Evolutionary conservation across 2,329 filamentous ascomycete species (phyloP).

Genomic region (Drechslerella dactyloides): DNA sequence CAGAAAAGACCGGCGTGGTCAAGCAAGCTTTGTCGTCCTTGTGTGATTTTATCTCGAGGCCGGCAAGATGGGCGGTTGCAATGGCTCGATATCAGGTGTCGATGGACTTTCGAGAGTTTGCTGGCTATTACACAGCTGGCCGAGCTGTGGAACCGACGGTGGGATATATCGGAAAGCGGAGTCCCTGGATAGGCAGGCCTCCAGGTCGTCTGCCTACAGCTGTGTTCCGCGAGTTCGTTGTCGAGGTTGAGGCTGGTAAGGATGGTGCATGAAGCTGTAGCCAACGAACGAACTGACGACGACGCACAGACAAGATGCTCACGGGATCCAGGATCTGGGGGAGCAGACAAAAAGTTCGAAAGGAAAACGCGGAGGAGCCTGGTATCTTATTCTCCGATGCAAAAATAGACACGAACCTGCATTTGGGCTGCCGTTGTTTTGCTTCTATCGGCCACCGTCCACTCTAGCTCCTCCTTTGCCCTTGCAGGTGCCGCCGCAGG

Average conservation of each 20-base stretch:
- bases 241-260: slow-evolving; percentile 4
- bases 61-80: neutral
- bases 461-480: slow-evolving; percentile 19
- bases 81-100: neutral
- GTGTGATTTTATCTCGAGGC: neutral
- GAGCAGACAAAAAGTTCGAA: slow-evolving; percentile 15
- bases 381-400: slow-evolving; percentile 45
- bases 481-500: slow-evolving; percentile 17
- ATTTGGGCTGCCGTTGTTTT: slow-evolving; percentile 37
- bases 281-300: slow-evolving; percentile 19
- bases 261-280: neutral
- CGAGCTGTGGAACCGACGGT: slow-evolving; percentile 29
- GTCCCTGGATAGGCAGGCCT: slow-evolving; percentile 4
- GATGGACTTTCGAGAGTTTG: neutral
- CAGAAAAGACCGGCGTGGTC: neutral
- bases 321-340: slow-evolving; percentile 32
- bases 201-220: slow-evolving; percentile 9
- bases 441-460: slow-evolving; percentile 34
- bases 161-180: neutral
- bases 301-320: slow-evolving; percentile 36
- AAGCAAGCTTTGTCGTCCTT: neutral
- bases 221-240: slow-evolving; percentile 1
- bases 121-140: slow-evolving; percentile 9
- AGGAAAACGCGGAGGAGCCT: slow-evolving; percentile 40
- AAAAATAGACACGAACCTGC: slow-evolving; percentile 40